phyloP scores from a whole-genome alignment of 208 protist species.

The Phytomonas sp. region DNA sequence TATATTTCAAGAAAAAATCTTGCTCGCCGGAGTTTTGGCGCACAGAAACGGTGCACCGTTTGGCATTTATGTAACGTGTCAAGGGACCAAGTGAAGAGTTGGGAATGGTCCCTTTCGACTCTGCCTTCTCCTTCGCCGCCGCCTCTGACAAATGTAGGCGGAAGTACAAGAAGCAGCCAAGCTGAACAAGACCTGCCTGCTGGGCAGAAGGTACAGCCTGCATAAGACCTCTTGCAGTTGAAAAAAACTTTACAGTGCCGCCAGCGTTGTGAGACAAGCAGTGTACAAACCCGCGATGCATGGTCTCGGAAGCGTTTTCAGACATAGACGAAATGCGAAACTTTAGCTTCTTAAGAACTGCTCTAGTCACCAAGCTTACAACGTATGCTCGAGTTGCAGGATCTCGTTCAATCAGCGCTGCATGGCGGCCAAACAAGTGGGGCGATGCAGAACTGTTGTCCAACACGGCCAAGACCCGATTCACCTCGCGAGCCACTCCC shows the following conservation, averaged over 20 bases:
- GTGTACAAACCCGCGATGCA: constrained; percentile 70
- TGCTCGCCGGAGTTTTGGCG: constrained; percentile 38
- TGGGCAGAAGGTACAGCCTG: constrained; percentile 46
- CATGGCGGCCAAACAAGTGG: constrained; percentile 47
- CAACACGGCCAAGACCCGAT: constrained; percentile 30
- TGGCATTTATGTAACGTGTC: constrained; percentile 18
- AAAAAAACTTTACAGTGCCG: constrained; percentile 68
- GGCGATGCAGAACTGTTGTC: constrained; percentile 17
- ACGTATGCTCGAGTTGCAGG: constrained; percentile 34
- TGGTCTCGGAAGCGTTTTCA: constrained; percentile 57
- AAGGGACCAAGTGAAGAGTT: constrained; percentile 13
- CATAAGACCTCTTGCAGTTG: constrained; percentile 52
- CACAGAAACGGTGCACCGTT: constrained; percentile 22
- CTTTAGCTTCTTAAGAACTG: constrained; percentile 43
- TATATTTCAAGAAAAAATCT: constrained; percentile 50
- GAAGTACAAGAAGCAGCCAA: constrained; percentile 73
- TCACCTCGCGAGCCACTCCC: constrained; percentile 26
- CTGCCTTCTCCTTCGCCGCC: not conserved
- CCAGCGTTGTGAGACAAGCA: constrained; percentile 56
- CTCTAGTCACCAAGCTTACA: constrained; percentile 41
- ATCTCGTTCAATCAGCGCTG: constrained; percentile 46
- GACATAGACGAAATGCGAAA: constrained; percentile 66
- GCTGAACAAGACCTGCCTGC: constrained; percentile 52
- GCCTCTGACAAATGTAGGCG: constrained; percentile 32
- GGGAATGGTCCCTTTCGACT: not conserved